A percentile compares a stretch with the other conserved stretches of the same genome.
phyloP scores from a whole-genome alignment of 2,329 filamentous ascomycete species.

The Bipolaris bicolor region DNA sequence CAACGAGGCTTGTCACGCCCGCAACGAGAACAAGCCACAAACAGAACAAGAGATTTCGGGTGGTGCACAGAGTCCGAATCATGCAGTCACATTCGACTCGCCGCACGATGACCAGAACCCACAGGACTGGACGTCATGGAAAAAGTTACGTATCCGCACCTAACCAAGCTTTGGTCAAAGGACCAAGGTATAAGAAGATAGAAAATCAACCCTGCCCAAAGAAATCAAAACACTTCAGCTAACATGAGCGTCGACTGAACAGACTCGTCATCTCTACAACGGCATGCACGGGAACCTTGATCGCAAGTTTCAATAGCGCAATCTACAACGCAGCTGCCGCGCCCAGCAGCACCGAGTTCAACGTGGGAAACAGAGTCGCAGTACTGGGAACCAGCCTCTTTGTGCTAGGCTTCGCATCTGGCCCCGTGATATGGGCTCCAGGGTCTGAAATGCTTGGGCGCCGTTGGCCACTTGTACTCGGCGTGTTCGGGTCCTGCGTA shows the following conservation, averaged over 20 bases:
- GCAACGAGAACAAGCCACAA: too few relatives aligned
- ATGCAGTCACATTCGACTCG: neutral
- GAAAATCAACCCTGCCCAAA: too few relatives aligned
- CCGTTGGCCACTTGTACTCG: neutral
- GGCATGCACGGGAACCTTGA: neutral
- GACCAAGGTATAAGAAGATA: too few relatives aligned
- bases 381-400: neutral
- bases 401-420: neutral
- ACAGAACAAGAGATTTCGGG: neutral
- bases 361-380: neutral
- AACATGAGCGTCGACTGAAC: neutral
- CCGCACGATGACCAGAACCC: neutral
- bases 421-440: neutral
- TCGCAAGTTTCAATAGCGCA: neutral
- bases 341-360: neutral
- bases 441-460: neutral
- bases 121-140: neutral
- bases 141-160: neutral
- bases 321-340: neutral
- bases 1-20: too few relatives aligned
- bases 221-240: neutral
- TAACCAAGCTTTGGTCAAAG: neutral
- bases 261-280: neutral
- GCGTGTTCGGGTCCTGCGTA: neutral
- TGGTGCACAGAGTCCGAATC: neutral